Conservation (phyloP, 2,329 filamentous ascomycete species). For the Hypoxylon sp. region DNA sequence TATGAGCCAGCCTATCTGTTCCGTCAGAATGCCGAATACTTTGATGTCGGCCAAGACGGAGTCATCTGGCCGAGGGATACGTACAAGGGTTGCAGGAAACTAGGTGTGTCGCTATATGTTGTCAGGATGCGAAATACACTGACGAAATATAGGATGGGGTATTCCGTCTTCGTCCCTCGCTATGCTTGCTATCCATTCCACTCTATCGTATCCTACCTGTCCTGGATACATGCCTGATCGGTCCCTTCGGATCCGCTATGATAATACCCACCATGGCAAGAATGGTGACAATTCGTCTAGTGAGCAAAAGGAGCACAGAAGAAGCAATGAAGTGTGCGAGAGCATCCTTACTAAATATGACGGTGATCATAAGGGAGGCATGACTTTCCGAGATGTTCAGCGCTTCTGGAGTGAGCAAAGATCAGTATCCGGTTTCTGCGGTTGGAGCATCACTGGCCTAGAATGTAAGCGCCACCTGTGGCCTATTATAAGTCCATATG, state of each 20-base stretch:
- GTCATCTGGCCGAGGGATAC: constrained; percentile 24
- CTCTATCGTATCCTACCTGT: constrained; percentile 22
- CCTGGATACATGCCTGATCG: constrained; percentile 11
- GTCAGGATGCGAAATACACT: not conserved
- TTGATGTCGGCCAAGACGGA: constrained; percentile 24
- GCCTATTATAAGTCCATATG: not conserved
- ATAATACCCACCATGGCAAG: not conserved
- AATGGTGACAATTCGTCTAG: too few relatives aligned
- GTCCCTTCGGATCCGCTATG: constrained; percentile 15
- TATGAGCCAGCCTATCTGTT: constrained; percentile 19
- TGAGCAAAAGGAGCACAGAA: constrained; percentile 4
- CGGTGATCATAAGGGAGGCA: constrained; percentile 11
- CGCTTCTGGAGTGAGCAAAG: constrained; percentile 16
- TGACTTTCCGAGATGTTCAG: constrained; percentile 11
- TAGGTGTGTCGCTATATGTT: constrained; percentile 11
- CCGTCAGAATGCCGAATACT: constrained; percentile 20
- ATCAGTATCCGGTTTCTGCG: not conserved
- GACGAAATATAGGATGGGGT: constrained; percentile 18
- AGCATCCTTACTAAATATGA: constrained; percentile 24
- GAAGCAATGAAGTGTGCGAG: constrained; percentile 7
- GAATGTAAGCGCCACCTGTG: constrained; percentile 21
- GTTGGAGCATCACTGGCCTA: constrained; percentile 7
- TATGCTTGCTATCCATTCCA: constrained; percentile 13
- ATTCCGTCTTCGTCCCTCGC: constrained; percentile 12
- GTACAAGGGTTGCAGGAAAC: constrained; percentile 18